Conservation (phyloP, 2,329 filamentous ascomycete species). For the Calonectria montana region DNA sequence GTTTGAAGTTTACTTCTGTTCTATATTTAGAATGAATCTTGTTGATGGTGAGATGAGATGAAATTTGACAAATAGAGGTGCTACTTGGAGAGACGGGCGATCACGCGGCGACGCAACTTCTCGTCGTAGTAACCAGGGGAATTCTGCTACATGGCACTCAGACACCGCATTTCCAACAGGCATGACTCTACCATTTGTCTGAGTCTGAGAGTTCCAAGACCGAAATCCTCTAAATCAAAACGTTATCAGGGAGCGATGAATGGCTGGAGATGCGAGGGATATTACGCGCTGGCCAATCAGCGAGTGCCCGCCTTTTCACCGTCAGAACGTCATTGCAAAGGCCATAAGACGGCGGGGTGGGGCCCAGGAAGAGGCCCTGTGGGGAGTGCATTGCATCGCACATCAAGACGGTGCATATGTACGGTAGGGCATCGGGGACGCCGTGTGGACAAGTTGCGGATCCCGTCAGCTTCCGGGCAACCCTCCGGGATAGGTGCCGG, state of each 20-base stretch:
- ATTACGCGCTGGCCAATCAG: background rate
- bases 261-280: background rate
- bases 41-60: background rate
- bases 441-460: constrained; percentile 26
- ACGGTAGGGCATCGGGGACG: constrained; percentile 21
- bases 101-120: background rate
- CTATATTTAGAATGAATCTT: too few species aligned
- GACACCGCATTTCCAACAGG: background rate
- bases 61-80: background rate
- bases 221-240: background rate
- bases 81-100: background rate
- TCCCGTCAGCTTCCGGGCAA: constrained; percentile 24
- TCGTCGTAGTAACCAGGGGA: background rate
- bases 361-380: background rate
- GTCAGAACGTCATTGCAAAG: background rate
- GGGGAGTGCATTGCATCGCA: constrained; percentile 7
- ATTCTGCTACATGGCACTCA: background rate
- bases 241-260: background rate
- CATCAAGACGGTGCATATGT: background rate
- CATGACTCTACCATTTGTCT: background rate
- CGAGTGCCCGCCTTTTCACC: background rate
- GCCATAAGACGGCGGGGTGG: background rate
- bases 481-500: constrained; percentile 30
- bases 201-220: background rate
- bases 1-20: too few species aligned